A percentile compares a stretch with the other conserved stretches of the same genome.
These are phyloP conservation scores for Cyclostephanos tholiformis DNA, from an alignment of 108 stramenopile species.

Conservation along the genomic window DNA sequence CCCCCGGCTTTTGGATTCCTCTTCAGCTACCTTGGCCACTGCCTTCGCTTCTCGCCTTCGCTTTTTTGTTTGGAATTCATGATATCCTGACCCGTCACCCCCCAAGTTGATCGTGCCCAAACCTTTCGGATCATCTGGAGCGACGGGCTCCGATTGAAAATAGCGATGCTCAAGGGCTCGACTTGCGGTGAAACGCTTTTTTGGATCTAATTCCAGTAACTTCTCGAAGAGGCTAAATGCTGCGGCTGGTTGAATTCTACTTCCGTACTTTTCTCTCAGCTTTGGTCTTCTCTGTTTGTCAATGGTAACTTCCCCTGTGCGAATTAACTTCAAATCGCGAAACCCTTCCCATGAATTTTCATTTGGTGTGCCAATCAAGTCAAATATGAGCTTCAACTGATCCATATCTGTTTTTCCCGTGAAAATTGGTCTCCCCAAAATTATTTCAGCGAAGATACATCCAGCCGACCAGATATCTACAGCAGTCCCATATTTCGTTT, in stretches of 20 bases:
- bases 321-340: constrained; percentile 59
- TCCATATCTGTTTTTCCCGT: constrained; percentile 93
- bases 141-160: constrained; percentile 66
- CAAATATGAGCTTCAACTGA: constrained; percentile 83
- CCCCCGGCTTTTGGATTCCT: constrained; percentile 59
- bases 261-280: constrained; percentile 70
- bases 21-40: constrained; percentile 62
- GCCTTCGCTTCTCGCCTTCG: constrained; percentile 79
- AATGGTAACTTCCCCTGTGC: constrained; percentile 68
- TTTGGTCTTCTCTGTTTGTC: constrained; percentile 40
- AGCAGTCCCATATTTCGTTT: constrained; percentile 69
- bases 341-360: constrained; percentile 71
- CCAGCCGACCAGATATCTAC: constrained; percentile 99
- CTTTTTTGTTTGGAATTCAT: constrained; percentile 90
- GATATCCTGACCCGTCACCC: constrained; percentile 67
- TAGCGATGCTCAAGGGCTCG: constrained; percentile 66
- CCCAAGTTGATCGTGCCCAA: constrained; percentile 61
- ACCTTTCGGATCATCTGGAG: constrained; percentile 70
- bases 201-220: constrained; percentile 79
- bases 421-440: constrained; percentile 91
- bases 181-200: constrained; percentile 67
- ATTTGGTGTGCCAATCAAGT: constrained; percentile 81
- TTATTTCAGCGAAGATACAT: constrained; percentile 94
- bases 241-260: constrained; percentile 57
- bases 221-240: constrained; percentile 76